Evolutionary conservation across 305 asterid species (phyloP).

Genomic region (Caryopteris hybrid): DNA sequence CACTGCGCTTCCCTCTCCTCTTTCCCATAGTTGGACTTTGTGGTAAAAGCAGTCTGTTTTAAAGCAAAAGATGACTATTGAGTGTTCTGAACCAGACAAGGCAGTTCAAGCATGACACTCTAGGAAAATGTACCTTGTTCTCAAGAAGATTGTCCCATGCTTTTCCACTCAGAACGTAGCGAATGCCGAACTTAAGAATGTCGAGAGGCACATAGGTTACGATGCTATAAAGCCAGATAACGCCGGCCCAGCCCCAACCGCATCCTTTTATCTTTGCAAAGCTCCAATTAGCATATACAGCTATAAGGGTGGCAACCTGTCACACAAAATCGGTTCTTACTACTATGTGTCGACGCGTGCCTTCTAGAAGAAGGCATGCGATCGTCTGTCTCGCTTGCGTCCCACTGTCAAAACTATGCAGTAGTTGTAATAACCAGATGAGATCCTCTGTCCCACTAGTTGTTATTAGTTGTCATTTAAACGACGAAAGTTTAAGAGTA

Average conservation of each 20-base stretch:
- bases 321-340: not conserved
- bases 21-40: slow-evolving; percentile 59
- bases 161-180: slow-evolving; percentile 73
- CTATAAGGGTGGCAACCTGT: slow-evolving; percentile 80
- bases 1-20: slow-evolving; percentile 66
- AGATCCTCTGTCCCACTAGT: too few species aligned
- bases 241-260: slow-evolving; percentile 95
- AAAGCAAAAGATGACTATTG: not conserved
- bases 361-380: too few species aligned
- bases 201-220: slow-evolving; percentile 73
- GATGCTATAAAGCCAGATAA: slow-evolving; percentile 71
- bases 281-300: slow-evolving; percentile 69
- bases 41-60: slow-evolving; percentile 51
- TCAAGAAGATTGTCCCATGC: slow-evolving; percentile 74
- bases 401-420: too few species aligned
- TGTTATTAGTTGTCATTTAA: too few species aligned
- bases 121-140: slow-evolving; percentile 31
- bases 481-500: too few species aligned
- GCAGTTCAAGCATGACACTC: not conserved
- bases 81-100: not conserved
- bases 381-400: too few species aligned
- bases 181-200: slow-evolving; percentile 67
- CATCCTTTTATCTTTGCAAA: slow-evolving; percentile 81
- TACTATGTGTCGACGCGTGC: too few species aligned
- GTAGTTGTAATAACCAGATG: too few species aligned